Conservation (phyloP, 805 yeast genomes). For the Suhomyces tanzawaensis region DNA sequence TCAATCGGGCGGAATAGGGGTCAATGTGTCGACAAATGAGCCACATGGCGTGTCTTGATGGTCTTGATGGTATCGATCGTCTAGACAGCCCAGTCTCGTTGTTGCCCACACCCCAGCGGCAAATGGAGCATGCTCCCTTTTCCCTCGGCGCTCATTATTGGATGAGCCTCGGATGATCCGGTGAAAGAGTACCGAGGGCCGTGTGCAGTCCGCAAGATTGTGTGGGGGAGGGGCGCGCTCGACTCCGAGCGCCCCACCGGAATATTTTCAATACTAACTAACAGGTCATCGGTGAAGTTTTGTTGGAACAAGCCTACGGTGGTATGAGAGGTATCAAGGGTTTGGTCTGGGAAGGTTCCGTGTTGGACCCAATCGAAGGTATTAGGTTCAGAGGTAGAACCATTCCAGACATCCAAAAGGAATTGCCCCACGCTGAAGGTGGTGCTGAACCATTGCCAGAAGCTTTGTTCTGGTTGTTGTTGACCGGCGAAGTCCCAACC, state of each 20-base stretch:
- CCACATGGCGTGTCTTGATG: no score
- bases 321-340: conserved; percentile 81
- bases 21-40: no score
- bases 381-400: conserved; percentile 78
- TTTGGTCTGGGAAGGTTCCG: conserved; percentile 78
- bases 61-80: no score
- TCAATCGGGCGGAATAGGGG: no score
- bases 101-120: no score
- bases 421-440: conserved; percentile 60
- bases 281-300: conserved; percentile 45
- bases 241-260: not conserved
- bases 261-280: conserved; percentile 1
- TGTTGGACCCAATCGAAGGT: conserved; percentile 72
- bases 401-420: conserved; percentile 65
- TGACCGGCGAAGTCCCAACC: conserved; percentile 73
- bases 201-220: not conserved
- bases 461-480: conserved; percentile 72
- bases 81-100: no score
- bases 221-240: conserved; percentile 2
- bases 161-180: not conserved
- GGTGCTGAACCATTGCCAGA: conserved; percentile 69
- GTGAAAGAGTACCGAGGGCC: not conserved
- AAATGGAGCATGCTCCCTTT: not conserved
- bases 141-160: not conserved
- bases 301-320: conserved; percentile 51